These are phyloP conservation scores for Fusarium neocosmosporiellum DNA, from an alignment of 2,329 filamentous ascomycete species.

Conservation along the genomic window DNA sequence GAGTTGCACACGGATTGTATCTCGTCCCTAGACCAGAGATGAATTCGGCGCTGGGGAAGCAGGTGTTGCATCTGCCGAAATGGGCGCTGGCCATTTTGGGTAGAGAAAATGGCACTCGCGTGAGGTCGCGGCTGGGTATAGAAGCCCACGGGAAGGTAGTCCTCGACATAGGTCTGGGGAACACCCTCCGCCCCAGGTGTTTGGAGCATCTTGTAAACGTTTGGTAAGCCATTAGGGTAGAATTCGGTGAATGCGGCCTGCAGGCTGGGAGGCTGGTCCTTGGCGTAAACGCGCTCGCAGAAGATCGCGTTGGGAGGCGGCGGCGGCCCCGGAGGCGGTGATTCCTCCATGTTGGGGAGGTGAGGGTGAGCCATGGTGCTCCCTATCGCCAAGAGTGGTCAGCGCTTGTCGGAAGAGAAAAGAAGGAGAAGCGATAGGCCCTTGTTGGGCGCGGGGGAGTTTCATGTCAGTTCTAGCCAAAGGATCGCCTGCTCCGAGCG, in stretches of 20 bases:
- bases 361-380: slow-evolving; percentile 30
- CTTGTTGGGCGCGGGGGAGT: neutral
- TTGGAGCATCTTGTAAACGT: slow-evolving; percentile 49
- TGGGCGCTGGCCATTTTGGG: slow-evolving; percentile 41
- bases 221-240: slow-evolving; percentile 52
- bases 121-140: slow-evolving; percentile 49
- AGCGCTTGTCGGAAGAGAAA: slow-evolving; percentile 7
- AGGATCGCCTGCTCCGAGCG: neutral
- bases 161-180: slow-evolving; percentile 49
- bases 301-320: slow-evolving; percentile 23
- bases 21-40: slow-evolving; percentile 54
- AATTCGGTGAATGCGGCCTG: slow-evolving; percentile 43
- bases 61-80: slow-evolving; percentile 48
- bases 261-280: slow-evolving; percentile 38
- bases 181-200: slow-evolving; percentile 38
- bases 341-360: slow-evolving; percentile 8
- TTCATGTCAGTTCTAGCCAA: neutral
- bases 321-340: slow-evolving; percentile 18
- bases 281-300: slow-evolving; percentile 37
- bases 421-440: neutral
- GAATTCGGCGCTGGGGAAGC: slow-evolving; percentile 42
- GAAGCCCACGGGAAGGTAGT: slow-evolving; percentile 51
- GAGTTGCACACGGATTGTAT: slow-evolving; percentile 54
- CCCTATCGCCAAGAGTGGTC: slow-evolving; percentile 10
- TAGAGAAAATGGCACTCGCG: slow-evolving; percentile 55